Base-by-base conservation (phyloP, 1,284 basidiomycete genomes). In the Irpex sp. region DNA sequence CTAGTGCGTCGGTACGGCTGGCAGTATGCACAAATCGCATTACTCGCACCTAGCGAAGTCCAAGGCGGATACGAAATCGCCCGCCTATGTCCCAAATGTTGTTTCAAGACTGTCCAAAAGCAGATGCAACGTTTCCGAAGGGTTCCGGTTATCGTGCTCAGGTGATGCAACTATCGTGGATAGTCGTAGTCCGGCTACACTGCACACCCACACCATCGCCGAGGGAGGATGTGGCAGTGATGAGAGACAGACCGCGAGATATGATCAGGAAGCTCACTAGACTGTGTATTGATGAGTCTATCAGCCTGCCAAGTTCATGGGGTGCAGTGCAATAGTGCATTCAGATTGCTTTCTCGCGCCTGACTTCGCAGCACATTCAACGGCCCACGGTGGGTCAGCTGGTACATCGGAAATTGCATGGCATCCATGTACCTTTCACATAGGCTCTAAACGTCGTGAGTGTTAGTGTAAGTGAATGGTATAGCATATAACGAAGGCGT, bases 101-200 rank as follows among this genome's bases (percentile, higher is more conserved):
- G 21, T 48, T 9, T 35, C 18, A 21, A 21, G 33, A n/a, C 21
- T 18, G 23, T 23, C 23, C 10, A 45, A 14, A n/a, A 14, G 39
- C 12, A 45, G 12, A 48, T n/a, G 12, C 36, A 45, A n/a, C 16
- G 47, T 18, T 57, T 57, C 59, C 59, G 59, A 61, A 37, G 16
- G 56, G 12, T 36, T 52, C 60, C 60, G 60, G 53, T 33, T 37
- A 21, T 9, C 48, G 36, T 49, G 59, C 45, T 52, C 60, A 61
- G 60, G 47, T 61, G 60, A 45, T 52, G 51, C 47, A 39, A 12
- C 1, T 14, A 48, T 28, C 56, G 56, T 57, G 56, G 42, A 49
- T 10, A 51, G 55, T 36, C 16, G 21, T n/a, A 28, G 33, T 54
- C 49, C 23, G 49, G 18, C 18, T 28, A 51, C 18, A 51, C 18